Evolutionary conservation across 2,329 filamentous ascomycete genomes (phyloP), one percentile per base, ranked within the genome.

Genomic region (Venturia pyrina): DNA sequence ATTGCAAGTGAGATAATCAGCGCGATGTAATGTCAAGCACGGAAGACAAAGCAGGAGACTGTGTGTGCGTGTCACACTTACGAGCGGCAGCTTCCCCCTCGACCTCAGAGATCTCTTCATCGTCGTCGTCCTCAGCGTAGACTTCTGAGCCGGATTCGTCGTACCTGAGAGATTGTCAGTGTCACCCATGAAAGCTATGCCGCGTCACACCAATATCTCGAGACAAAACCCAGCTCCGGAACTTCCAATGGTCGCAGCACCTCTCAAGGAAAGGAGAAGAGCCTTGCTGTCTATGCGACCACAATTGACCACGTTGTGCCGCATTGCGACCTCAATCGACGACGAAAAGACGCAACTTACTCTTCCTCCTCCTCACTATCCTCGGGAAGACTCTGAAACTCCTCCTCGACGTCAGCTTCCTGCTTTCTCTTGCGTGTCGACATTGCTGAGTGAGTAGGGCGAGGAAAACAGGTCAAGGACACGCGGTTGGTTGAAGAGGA

Each of bases 401-500:
- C 77, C 70, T 78, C 76, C 68, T 77, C 75, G 64, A 77, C 75
- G 61, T 75, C 74, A 62, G 73, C 73, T 21, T 77, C 75, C 65
- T 78, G 75, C 74, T 78, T 79, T 69, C 77, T 75, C 72, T 79
- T 79, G 70, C 78, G 76, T 62, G 77, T 79, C 53, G 77, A 76
- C 77, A 78, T 77, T n/a, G 17, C 46, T 46, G 11, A 32, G 7
- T 8, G 41, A 13, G 21, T 44, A 3, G 41, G 5, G 40, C 4
- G 37, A 28, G 53, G 6, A 59, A 37, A 13, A 59, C 5, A 40
- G 37, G 37, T 40, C 2, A 11, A 8, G 37, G 37, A 11, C 11
- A 11, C 3, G 53, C 6, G 32, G 19, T 8, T 10, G 53, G 15
- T 3, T 19, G 50, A 17, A 10, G 13, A 28, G 17, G 13, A 37